phyloP scores from a whole-genome alignment of 768 basidiomycete genomes.

The Lentinula aciculospora region DNA sequence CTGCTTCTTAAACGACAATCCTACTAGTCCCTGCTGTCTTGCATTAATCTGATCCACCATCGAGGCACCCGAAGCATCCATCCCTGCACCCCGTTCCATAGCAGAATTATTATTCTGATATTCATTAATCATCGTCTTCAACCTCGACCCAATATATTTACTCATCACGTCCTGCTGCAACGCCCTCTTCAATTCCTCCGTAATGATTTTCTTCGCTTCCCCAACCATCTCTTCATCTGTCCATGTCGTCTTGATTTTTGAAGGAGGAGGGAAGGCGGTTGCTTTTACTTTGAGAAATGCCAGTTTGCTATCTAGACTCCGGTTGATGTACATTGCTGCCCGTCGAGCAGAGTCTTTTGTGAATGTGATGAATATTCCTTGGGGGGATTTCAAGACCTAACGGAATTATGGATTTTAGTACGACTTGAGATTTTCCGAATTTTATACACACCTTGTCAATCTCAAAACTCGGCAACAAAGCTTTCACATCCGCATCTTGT shows the following conservation, averaged over 20 bases:
- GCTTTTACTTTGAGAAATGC: conserved; percentile 56
- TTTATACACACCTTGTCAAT: conserved; percentile 58
- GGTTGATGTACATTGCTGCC: conserved; percentile 59
- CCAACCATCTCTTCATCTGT: conserved; percentile 46
- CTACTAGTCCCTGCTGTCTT: conserved; percentile 39
- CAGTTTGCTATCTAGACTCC: conserved; percentile 40
- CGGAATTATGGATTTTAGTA: not conserved
- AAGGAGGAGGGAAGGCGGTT: conserved; percentile 39
- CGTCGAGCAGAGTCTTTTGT: conserved; percentile 57
- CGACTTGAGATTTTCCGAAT: not conserved
- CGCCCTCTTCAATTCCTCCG: conserved; percentile 47
- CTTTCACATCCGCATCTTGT: conserved; percentile 60
- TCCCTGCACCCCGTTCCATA: not conserved
- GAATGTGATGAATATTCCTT: conserved; percentile 83
- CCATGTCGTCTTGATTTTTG: conserved; percentile 42
- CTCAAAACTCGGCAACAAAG: conserved; percentile 65
- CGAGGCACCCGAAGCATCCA: not conserved
- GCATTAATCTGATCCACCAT: conserved; percentile 12
- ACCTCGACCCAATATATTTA: not conserved
- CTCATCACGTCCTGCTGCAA: conserved; percentile 56
- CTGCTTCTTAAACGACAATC: conserved; percentile 43
- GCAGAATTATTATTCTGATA: not conserved
- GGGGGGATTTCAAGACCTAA: conserved; percentile 65
- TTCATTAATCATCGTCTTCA: conserved; percentile 4
- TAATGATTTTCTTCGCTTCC: conserved; percentile 48